A percentile compares a stretch with the other conserved stretches of the same genome.
Conservation (phyloP, 306 rosid genomes). For the Gastrolobium bilobum region DNA sequence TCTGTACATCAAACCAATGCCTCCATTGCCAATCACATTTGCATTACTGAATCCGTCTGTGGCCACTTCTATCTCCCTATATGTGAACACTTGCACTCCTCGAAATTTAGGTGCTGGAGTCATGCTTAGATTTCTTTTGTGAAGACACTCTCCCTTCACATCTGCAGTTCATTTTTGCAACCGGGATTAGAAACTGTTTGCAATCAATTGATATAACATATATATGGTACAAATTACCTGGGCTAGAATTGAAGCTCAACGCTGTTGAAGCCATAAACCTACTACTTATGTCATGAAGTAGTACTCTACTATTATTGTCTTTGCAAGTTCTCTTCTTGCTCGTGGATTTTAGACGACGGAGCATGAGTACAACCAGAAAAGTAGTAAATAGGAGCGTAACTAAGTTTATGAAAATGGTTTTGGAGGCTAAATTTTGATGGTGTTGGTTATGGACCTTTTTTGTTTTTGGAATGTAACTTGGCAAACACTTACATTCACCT, state of each 20-base stretch:
- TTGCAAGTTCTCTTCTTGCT: constrained; percentile 48
- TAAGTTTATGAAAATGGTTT: constrained; percentile 60
- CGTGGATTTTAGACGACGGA: constrained; percentile 69
- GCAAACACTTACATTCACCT: not conserved
- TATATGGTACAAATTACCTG: constrained; percentile 61
- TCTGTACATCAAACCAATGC: constrained; percentile 73
- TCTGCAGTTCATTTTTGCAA: constrained; percentile 57
- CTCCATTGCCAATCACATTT: constrained; percentile 76
- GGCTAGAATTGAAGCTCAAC: constrained; percentile 67
- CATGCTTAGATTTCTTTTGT: constrained; percentile 69
- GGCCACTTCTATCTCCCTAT: constrained; percentile 83
- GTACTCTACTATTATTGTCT: constrained; percentile 45
- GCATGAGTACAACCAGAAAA: constrained; percentile 60
- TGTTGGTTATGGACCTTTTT: constrained; percentile 32
- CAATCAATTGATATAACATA: not conserved
- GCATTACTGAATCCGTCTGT: constrained; percentile 71
- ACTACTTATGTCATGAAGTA: constrained; percentile 57
- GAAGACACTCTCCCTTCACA: constrained; percentile 82
- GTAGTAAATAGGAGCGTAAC: constrained; percentile 57
- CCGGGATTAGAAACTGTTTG: not conserved
- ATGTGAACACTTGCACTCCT: constrained; percentile 92
- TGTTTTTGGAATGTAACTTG: constrained; percentile 46
- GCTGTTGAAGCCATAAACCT: constrained; percentile 70
- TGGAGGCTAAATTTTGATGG: constrained; percentile 65
- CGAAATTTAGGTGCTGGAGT: constrained; percentile 55